Conservation (phyloP, 306 rosid genomes). For the Pterocarpus santalinus region DNA sequence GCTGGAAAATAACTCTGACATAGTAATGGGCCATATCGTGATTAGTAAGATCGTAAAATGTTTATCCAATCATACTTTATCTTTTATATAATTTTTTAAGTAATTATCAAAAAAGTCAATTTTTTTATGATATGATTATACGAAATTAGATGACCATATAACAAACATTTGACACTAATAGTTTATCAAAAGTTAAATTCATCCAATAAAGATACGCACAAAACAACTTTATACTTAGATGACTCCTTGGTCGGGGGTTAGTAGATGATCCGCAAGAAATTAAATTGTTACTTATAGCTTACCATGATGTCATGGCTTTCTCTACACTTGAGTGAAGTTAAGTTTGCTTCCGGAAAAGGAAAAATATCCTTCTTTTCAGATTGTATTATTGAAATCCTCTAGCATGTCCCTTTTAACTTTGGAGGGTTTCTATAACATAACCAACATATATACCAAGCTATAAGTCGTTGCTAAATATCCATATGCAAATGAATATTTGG, state of each 20-base stretch:
- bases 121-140: too few relatives aligned
- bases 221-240: background rate
- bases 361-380: background rate
- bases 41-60: too few relatives aligned
- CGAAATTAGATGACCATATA: too few relatives aligned
- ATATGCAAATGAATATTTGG: background rate
- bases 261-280: background rate
- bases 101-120: too few relatives aligned
- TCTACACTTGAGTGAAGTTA: conserved; percentile 1
- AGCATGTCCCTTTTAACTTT: background rate
- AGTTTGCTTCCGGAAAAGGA: background rate
- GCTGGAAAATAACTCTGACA: too few relatives aligned
- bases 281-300: background rate
- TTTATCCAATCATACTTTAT: too few relatives aligned
- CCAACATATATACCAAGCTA: background rate
- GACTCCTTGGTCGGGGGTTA: background rate
- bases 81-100: too few relatives aligned
- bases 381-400: background rate
- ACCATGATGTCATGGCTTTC: background rate
- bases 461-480: background rate
- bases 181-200: too few relatives aligned
- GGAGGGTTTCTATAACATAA: background rate
- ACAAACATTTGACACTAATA: too few relatives aligned
- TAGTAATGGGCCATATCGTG: too few relatives aligned
- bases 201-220: too few relatives aligned